Base-by-base conservation (phyloP, 352 stramenopile species). In the Phytopythium aichiense region DNA sequence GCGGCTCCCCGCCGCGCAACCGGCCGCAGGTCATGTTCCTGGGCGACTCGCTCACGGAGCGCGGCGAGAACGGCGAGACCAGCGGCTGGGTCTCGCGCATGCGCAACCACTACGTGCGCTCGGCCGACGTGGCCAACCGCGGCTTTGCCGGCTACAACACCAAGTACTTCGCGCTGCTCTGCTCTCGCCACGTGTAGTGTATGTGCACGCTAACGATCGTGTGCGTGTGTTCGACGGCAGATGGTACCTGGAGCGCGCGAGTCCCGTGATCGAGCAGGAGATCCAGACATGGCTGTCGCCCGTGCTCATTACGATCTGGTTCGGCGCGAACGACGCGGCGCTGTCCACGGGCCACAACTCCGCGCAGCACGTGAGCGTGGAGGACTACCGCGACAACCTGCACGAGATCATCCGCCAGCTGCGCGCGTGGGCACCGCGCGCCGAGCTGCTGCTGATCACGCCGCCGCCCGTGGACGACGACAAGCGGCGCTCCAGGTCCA, bases 11-110 rank as follows among this genome's bases (percentile, higher is more conserved):
- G 38, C 55, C 55, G 18, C 55, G 25, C 38, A 55, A 37, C 45
- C 63, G 76, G 18, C 76, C 76, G 30, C 62, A 72, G 31, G 64
- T 87, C 50, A 65, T 85, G 33, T 77, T 87, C 45, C 69, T 78
- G 25, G 81, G 81, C 0, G 82, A 91, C 68, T 91, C 82, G 53
- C 81, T 88, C 58, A 90, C 81, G 20, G 61, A 90, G 60, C 63
- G 68, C 43, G 78, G 65, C 11, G 74, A 66, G 20, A 64, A 79
- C 18, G 61, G 60, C 3, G 52, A 71, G n/a, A 58, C 61, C 35
- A 59, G 61, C 30, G 82, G 82, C n/a, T 91, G 79, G 65, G 71
- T 69, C 38, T 64, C 61, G 0, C 63, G 78, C 7, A 54, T 91
- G 48, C 70, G 77, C 43, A 67, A 86, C 20, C 62, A 77, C 56